Evolutionary conservation across 495 filamentous ascomycete species (phyloP), one percentile per base, ranked within the genome.

Genomic region (Astrothelium macrocarpum): DNA sequence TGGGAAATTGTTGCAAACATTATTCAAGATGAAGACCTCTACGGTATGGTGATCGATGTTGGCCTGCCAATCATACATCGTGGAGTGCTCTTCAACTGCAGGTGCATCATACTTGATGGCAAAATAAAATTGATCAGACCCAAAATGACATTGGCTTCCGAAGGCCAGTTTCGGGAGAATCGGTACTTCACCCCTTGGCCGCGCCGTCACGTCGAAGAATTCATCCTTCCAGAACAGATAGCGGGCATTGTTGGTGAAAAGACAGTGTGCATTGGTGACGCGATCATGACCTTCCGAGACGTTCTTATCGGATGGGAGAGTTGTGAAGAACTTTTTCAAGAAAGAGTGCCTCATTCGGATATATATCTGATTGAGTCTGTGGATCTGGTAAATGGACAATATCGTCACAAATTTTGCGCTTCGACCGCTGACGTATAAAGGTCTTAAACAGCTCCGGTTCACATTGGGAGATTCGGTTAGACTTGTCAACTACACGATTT

Each of bases 71-170:
- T 88, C 20, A 74, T 77, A 32, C 89, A 93, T 72, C 75, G 85
- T 28, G 88, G 87, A 64, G 73, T 82, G 42, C 77, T 83, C 60
- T 94, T 86, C 74, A 95, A 96, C 68, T 88, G 85, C 67, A 79
- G 91, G 2, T 79, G 89, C 23, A 84, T 94, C 61, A 79, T 76
- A 69, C 79, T 85, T 64, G 68, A 75, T 53, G 63, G 63, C 20
- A 36, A 72, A 62, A 71, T 76, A 26, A 56, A 75, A 4, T 76
- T 90, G 46, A 90, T 96, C 63, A 79, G 91, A 20, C 91, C 91
- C 0, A 96, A 96, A 74, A 80, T 93, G 72, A 90, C 79, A 70
- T 83, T 96, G 18, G 91, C 91, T 58, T 87, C 89, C 62, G 88
- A 91, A 77, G 88, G 87, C 18, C 86, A 87, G 64, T 90, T 72